Evolutionary conservation across 495 filamentous ascomycete genomes (phyloP), one percentile per base, ranked within the genome.

Genomic region (Polyplosphaeria fusca): DNA sequence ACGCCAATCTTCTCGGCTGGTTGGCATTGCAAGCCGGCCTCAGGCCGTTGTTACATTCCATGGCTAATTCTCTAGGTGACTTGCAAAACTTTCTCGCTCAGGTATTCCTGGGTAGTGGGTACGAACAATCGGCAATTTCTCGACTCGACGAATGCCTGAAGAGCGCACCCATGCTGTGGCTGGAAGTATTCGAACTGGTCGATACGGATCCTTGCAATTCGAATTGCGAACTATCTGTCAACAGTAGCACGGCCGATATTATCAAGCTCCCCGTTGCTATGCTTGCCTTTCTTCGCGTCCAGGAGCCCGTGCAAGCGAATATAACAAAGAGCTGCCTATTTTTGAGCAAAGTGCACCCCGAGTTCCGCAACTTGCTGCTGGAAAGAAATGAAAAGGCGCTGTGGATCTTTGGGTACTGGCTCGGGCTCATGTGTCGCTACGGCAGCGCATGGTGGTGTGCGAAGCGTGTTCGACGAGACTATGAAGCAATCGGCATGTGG

Each of bases 331-430:
- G 27, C 16, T 19, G 18, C n/a, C n/a, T n/a, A 38, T 52, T 52
- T 22, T 22, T 43, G 4, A 19, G 13, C n/a, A 52, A 52, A 20
- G 30, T 52, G 4, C 7, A 30, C 20, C n/a, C 11, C 11, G 23
- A 27, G 5, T 52, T 42, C 5, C n/a, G 25, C 11, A 14, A 12
- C 11, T 12, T 52, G n/a, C 38, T 52, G 11, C 43, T 23, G 23
- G 22, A 52, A 1, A 24, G 49, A 4, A 38, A 52, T 27, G 37
- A 41, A 30, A 41, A 38, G 16, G 49, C 37, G 49, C 23, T 52
- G 38, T 52, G 49, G 49, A 12, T 52, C 9, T n/a, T 42, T 52
- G 49, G 49, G 35, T 52, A 52, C 38, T 52, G 49, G 49, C 24
- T 52, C 11, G 49, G 49, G 37, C 19, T 52, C 11, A 43, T 52